Evolutionary conservation across 257 asterid genomes (phyloP).

Genomic region (Hygrophila difformis): DNA sequence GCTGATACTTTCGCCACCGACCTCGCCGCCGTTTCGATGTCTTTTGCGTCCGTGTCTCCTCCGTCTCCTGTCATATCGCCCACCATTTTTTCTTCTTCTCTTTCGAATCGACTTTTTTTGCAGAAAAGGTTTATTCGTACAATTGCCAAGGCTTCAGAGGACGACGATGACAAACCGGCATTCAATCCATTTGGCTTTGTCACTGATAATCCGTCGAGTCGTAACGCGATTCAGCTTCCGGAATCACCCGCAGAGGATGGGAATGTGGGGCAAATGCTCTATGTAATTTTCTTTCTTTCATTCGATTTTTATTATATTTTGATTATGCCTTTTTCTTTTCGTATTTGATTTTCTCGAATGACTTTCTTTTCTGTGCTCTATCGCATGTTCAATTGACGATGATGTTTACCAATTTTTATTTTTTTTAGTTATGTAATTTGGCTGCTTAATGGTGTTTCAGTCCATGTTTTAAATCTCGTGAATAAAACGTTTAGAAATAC

Average conservation of each 20-base stretch:
- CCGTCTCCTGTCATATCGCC: slow-evolving; percentile 22
- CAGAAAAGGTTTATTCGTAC: slow-evolving; percentile 26
- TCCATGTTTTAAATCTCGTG: slow-evolving; percentile 3
- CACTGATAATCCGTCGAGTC: slow-evolving; percentile 89
- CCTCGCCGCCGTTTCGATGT: slow-evolving; percentile 18
- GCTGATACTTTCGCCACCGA: slow-evolving; percentile 16
- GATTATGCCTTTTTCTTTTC: no score
- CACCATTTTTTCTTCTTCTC: slow-evolving; percentile 22
- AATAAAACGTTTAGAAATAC: neutral
- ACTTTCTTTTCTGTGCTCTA: neutral
- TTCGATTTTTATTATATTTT: neutral
- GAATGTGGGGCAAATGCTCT: slow-evolving; percentile 92
- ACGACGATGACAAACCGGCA: slow-evolving; percentile 57
- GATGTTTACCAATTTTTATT: neutral
- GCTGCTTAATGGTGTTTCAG: neutral
- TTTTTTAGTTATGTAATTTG: neutral
- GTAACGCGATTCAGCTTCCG: slow-evolving; percentile 89
- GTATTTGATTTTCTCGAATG: neutral
- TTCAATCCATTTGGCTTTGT: slow-evolving; percentile 95
- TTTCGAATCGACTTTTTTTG: slow-evolving; percentile 14
- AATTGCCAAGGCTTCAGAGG: slow-evolving; percentile 46
- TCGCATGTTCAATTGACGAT: neutral
- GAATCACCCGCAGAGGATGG: slow-evolving; percentile 96
- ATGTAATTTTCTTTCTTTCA: slow-evolving; percentile 29
- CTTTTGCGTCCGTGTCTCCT: slow-evolving; percentile 44